A percentile compares a stretch with the other conserved stretches of the same genome.
phyloP scores from a whole-genome alignment of 495 filamentous ascomycete genomes.

The Barbatosphaeria neglecta region DNA sequence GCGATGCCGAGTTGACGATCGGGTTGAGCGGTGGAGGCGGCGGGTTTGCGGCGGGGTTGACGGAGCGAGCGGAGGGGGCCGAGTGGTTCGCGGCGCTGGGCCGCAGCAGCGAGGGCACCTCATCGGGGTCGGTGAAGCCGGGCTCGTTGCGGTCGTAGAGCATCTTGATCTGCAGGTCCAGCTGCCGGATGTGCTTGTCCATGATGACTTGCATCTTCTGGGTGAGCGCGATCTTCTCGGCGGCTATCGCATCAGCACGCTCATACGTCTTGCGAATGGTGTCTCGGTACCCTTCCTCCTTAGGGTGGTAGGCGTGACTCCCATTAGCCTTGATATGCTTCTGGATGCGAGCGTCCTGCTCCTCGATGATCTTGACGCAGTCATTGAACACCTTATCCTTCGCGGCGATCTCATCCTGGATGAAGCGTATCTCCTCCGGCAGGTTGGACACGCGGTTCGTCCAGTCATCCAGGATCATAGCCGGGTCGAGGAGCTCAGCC shows the following conservation, averaged over 20 bases:
- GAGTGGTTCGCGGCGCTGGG: conserved; percentile 37
- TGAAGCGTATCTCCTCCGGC: conserved; percentile 79
- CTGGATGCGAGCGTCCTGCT: conserved; percentile 71
- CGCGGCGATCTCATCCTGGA: conserved; percentile 87
- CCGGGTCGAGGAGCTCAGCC: conserved; percentile 55
- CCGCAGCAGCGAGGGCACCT: conserved; percentile 66
- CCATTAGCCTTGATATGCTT: conserved; percentile 83
- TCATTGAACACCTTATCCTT: conserved; percentile 76
- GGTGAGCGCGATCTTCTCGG: conserved; percentile 73
- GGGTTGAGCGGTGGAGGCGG: conserved; percentile 36
- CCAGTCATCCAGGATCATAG: conserved; percentile 85
- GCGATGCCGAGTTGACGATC: conserved; percentile 32
- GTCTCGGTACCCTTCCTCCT: conserved; percentile 65
- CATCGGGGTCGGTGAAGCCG: conserved; percentile 62
- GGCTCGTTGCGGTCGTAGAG: conserved; percentile 65
- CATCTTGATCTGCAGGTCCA: conserved; percentile 78
- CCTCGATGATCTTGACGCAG: conserved; percentile 58
- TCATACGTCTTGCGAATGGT: conserved; percentile 62
- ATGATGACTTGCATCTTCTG: conserved; percentile 67
- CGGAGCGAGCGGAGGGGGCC: conserved; percentile 21
- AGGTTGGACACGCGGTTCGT: conserved; percentile 78
- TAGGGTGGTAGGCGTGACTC: conserved; percentile 68
- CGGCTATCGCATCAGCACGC: conserved; percentile 59
- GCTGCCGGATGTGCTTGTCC: conserved; percentile 77
- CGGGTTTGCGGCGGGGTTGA: conserved; percentile 22